A percentile compares a stretch with the other conserved stretches of the same genome.
Conservation (phyloP, 768 basidiomycete species). For the Boletus sp. region DNA sequence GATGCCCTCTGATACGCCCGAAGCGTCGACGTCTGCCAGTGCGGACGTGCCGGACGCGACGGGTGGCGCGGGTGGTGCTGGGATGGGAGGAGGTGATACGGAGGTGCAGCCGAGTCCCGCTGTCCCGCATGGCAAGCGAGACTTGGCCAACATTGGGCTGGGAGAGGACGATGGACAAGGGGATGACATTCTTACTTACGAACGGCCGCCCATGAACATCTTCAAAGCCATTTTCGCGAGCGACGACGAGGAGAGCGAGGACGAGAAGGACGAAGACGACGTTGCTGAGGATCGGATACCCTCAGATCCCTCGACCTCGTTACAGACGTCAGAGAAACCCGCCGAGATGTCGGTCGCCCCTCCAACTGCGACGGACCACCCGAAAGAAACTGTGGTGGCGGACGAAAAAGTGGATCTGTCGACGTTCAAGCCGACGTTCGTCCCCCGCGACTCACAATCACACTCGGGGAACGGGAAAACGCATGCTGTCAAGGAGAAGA, state of each 20-base stretch:
- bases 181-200: slow-evolving; percentile 81
- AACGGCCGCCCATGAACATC: slow-evolving; percentile 85
- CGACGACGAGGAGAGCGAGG: slow-evolving; percentile 84
- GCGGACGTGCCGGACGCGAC: slow-evolving; percentile 8
- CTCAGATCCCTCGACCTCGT: slow-evolving; percentile 11
- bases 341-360: neutral
- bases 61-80: neutral
- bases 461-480: slow-evolving; percentile 46
- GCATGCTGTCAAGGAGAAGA: slow-evolving; percentile 44
- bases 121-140: slow-evolving; percentile 38
- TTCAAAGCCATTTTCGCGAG: slow-evolving; percentile 99
- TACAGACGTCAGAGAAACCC: neutral
- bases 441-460: slow-evolving; percentile 45
- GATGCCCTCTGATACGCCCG: slow-evolving; percentile 33
- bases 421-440: slow-evolving; percentile 90
- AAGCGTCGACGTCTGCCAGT: slow-evolving; percentile 22
- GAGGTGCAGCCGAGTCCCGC: neutral
- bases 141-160: slow-evolving; percentile 80
- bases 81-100: neutral
- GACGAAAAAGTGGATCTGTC: slow-evolving; percentile 47
- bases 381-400: neutral
- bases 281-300: slow-evolving; percentile 1
- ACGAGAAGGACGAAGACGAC: slow-evolving; percentile 42
- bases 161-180: slow-evolving; percentile 94
- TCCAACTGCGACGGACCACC: neutral